Percentiles rank a stretch among this genome's conserved stretches.
Evolutionary conservation across 1,139 yeast genomes (phyloP).

Genomic region (Suhomyces chickasaworum): DNA sequence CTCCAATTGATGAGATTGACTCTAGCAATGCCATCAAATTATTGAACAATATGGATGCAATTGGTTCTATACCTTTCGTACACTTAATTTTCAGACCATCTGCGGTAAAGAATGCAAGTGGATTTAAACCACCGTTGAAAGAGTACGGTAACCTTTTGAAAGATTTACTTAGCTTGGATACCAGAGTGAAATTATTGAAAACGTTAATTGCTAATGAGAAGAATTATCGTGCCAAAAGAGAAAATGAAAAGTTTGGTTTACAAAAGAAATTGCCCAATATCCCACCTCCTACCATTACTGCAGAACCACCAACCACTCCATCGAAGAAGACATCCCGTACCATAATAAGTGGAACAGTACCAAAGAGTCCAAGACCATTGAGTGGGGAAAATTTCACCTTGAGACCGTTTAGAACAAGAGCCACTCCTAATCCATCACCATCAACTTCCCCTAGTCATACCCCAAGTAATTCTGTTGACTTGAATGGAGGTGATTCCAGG

Average conservation of each 20-base stretch:
- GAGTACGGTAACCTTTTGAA: conserved; percentile 30
- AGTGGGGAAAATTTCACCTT: conserved; percentile 38
- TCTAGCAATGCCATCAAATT: conserved; percentile 18
- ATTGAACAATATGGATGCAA: conserved; percentile 40
- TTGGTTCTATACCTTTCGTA: conserved; percentile 45
- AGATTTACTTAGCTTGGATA: conserved; percentile 32
- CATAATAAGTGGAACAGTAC: conserved; percentile 14
- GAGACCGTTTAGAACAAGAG: conserved; percentile 46
- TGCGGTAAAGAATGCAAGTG: conserved; percentile 35
- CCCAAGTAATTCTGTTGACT: conserved; percentile 23
- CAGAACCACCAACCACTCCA: conserved; percentile 13
- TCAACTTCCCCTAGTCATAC: conserved; percentile 38
- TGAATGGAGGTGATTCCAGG: conserved; percentile 9
- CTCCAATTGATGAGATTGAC: conserved; percentile 10
- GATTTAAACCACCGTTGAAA: conserved; percentile 45
- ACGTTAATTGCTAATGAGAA: conserved; percentile 35
- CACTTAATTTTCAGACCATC: conserved; percentile 49
- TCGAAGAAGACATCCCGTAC: conserved; percentile 9
- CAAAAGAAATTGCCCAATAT: conserved; percentile 26
- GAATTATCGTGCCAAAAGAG: conserved; percentile 31
- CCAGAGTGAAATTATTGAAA: conserved; percentile 29
- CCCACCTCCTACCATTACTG: conserved; percentile 18
- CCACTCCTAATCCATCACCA: conserved; percentile 48
- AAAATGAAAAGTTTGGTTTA: conserved; percentile 31
- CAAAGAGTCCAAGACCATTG: conserved; percentile 25